Base-by-base conservation (phyloP, 2,329 filamentous ascomycete genomes). In the Tolypocladium pustulatum region DNA sequence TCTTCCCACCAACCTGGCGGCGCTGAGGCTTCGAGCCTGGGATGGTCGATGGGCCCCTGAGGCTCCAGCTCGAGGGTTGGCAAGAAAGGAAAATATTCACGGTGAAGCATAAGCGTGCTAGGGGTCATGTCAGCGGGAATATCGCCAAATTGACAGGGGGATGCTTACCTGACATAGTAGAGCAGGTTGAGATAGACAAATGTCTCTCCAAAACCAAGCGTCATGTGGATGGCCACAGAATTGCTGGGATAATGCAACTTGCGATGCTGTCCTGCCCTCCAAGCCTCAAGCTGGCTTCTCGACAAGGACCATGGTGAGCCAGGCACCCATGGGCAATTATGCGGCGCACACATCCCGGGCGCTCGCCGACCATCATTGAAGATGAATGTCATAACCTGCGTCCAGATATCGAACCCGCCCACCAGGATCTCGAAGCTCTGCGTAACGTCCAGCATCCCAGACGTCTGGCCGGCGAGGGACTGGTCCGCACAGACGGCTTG, bases 51-150 rank as follows among this genome's bases (percentile, higher is more conserved):
- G 0, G 75, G 75, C 0, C 75, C 75, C 0, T 65, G 57, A 0
- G 75, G 76, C 2, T 65, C 65, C 0, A 68, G 64, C 15, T 71
- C 66, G 0, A 66, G 61, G 0, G 69, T 72, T 0, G 76, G 76
- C 0, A 78, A 58, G 52, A 78, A 78, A 0, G 76, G 76, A 0
- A 77, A 71, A 40, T 77, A 78, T 55, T 78, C 76, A 3, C 76
- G 65, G 22, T 73, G 70, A 3, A 78, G 68, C 67, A 78, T 75
- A 2, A 78, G 61, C 0, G 70, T 65, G 43, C 76, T 77, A 25
- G n/a, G 25, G 17, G 17, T 20, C 17, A 20, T 32, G 46, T 51
- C 12, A 32, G 27, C 10, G 15, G 8, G 3, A n/a, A 3, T 3
- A 5, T 5, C 13, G 46, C 46, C 25, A 27, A 22, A 10, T 1